Conservation (phyloP, 2,329 filamentous ascomycete species). For the Cadophora luteo-olivacea region DNA sequence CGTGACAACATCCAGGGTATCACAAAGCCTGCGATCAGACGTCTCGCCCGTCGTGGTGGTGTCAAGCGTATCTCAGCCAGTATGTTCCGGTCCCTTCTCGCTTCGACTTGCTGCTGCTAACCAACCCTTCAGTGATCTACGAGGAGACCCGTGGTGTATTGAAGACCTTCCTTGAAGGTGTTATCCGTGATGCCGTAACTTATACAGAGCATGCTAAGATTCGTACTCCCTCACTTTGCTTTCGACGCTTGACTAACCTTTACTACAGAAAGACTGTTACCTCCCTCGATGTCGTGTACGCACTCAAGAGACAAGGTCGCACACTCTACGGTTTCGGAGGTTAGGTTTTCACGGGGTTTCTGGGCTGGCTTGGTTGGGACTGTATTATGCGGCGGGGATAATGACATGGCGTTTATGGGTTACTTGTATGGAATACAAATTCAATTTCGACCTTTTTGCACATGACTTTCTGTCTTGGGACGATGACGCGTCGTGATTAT, state of each 20-base stretch:
- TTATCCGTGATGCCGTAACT: slow-evolving; percentile 76
- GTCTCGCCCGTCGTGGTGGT: slow-evolving; percentile 98
- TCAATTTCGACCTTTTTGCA: slow-evolving; percentile 6
- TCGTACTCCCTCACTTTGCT: slow-evolving; percentile 43
- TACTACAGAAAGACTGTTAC: slow-evolving; percentile 62
- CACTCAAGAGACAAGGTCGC: slow-evolving; percentile 70
- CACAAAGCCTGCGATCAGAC: slow-evolving; percentile 97
- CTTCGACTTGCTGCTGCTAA: slow-evolving; percentile 72
- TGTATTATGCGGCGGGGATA: slow-evolving; percentile 28
- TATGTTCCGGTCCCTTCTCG: slow-evolving; percentile 63
- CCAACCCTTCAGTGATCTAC: slow-evolving; percentile 71
- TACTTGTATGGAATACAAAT: slow-evolving; percentile 27
- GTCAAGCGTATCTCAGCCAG: slow-evolving; percentile 97
- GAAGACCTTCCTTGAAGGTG: slow-evolving; percentile 83
- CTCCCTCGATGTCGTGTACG: slow-evolving; percentile 69
- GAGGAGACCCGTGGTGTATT: slow-evolving; percentile 82
- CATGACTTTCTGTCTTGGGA: neutral
- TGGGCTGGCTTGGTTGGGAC: slow-evolving; percentile 19
- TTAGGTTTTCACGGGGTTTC: slow-evolving; percentile 31
- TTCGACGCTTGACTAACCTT: slow-evolving; percentile 65
- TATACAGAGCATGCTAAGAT: slow-evolving; percentile 83
- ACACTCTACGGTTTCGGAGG: slow-evolving; percentile 69
- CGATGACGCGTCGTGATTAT: neutral
- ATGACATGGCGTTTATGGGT: slow-evolving; percentile 24
- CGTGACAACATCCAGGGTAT: slow-evolving; percentile 99